A percentile compares a stretch with the other conserved stretches of the same genome.
These are phyloP conservation scores for Annulohypoxylon bovei DNA, from an alignment of 495 filamentous ascomycete genomes.

Conservation along the genomic window DNA sequence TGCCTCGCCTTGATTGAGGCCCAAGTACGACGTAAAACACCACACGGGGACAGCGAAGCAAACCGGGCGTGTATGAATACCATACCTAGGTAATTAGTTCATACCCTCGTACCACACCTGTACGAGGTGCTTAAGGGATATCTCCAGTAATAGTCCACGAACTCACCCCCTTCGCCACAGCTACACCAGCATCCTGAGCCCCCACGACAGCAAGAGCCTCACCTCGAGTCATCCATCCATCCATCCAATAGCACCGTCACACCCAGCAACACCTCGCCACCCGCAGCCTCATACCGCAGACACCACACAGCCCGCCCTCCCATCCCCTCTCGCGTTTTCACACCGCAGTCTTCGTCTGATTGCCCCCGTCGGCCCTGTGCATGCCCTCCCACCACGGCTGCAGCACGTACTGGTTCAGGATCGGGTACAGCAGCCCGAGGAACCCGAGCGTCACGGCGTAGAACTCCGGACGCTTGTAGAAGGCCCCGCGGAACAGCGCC, in stretches of 20 bases:
- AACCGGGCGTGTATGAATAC: neutral
- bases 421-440: constrained; percentile 27
- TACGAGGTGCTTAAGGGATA: constrained; percentile 1
- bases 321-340: neutral
- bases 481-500: constrained; percentile 30
- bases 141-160: neutral
- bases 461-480: constrained; percentile 35
- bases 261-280: neutral
- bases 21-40: neutral
- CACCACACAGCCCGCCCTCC: neutral
- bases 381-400: constrained; percentile 6
- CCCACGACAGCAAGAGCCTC: no score
- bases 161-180: neutral
- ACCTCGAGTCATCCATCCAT: no score
- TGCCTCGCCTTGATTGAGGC: neutral
- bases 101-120: neutral
- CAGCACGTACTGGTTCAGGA: constrained; percentile 32
- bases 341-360: no score
- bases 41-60: neutral
- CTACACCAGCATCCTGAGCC: constrained; percentile 2
- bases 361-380: no score
- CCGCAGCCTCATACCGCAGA: neutral
- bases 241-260: neutral
- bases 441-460: constrained; percentile 33
- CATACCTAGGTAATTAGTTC: neutral